Evolutionary conservation across 768 basidiomycete genomes (phyloP).

Genomic region (Naganishia randhawae): DNA sequence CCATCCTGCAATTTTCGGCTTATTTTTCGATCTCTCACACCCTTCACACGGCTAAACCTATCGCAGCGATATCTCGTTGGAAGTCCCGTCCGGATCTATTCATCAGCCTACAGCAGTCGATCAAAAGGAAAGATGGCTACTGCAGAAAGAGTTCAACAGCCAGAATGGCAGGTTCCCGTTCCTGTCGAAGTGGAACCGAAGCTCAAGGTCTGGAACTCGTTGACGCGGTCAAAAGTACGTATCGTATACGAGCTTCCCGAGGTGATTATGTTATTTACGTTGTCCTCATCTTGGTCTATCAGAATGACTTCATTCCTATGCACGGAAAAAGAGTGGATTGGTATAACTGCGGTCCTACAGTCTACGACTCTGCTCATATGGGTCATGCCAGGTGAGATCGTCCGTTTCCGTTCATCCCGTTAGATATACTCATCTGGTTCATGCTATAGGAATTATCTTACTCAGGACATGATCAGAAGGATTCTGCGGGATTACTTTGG

Average conservation of each 20-base stretch:
- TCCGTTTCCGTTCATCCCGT: conserved; percentile 56
- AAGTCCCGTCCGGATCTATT: background rate
- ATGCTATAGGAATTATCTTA: conserved; percentile 74
- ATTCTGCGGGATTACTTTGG: conserved; percentile 94
- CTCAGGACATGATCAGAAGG: conserved; percentile 83
- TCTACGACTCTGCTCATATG: conserved; percentile 98
- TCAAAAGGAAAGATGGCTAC: conserved; percentile 2
- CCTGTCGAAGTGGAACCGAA: conserved; percentile 53
- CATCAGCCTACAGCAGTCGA: background rate
- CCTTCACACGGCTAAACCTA: background rate
- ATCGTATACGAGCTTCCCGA: background rate
- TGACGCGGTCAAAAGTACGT: conserved; percentile 80
- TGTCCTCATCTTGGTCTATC: conserved; percentile 6
- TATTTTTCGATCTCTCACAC: background rate
- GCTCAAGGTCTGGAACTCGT: conserved; percentile 83
- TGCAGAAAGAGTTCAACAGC: conserved; percentile 34
- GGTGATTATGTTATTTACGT: background rate
- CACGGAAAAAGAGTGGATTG: conserved; percentile 58
- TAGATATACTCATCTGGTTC: background rate
- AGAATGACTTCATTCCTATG: conserved; percentile 72
- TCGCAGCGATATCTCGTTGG: background rate
- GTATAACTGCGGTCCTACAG: conserved; percentile 99
- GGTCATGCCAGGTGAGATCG: conserved; percentile 67
- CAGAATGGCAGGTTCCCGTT: conserved; percentile 61
- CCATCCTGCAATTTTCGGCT: background rate